These are phyloP conservation scores for Candida nitratophila DNA, from an alignment of 805 yeast species.

Conservation along the genomic window DNA sequence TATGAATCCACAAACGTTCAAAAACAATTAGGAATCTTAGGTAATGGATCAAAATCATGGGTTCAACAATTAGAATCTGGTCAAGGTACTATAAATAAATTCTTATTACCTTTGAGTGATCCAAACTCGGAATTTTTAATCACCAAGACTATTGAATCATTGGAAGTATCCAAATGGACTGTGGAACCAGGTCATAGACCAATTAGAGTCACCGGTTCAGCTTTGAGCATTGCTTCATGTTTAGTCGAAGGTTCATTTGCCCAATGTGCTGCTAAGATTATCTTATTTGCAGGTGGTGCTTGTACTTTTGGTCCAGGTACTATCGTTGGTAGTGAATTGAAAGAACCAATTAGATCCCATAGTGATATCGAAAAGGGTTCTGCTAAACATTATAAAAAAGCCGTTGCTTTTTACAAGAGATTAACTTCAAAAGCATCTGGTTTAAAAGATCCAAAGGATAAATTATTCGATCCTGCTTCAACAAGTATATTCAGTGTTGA, in stretches of 20 bases:
- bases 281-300: conserved; percentile 91
- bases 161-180: conserved; percentile 65
- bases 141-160: conserved; percentile 68
- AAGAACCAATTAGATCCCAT: conserved; percentile 96
- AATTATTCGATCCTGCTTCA: conserved; percentile 27
- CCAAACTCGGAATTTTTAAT: conserved; percentile 69
- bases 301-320: conserved; percentile 93
- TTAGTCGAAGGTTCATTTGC: conserved; percentile 77
- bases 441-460: conserved; percentile 28
- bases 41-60: conserved; percentile 30
- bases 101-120: conserved; percentile 27
- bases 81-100: conserved; percentile 32
- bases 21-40: conserved; percentile 28
- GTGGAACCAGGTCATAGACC: conserved; percentile 80
- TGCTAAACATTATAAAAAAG: conserved; percentile 83
- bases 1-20: conserved; percentile 38
- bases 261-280: conserved; percentile 81
- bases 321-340: conserved; percentile 84
- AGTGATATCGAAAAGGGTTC: conserved; percentile 89
- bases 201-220: conserved; percentile 88
- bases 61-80: conserved; percentile 32
- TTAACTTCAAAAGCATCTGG: conserved; percentile 67
- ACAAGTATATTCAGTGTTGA: conserved; percentile 75
- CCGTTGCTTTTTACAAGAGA: conserved; percentile 71
- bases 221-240: conserved; percentile 76